Evolutionary conservation across 192 early-diverging fungal species (phyloP).

Genomic region (Piromyces sp.): DNA sequence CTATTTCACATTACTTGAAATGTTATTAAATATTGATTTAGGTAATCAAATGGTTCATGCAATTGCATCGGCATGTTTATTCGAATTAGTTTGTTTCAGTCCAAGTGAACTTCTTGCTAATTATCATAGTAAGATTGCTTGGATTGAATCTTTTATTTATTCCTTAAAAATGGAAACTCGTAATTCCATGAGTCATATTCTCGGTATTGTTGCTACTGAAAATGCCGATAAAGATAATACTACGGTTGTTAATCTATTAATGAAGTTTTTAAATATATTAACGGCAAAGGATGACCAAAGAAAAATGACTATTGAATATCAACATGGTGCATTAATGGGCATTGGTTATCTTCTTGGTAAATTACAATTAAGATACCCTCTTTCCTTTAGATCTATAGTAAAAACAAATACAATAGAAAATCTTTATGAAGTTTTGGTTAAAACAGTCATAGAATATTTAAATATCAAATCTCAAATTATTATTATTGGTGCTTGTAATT

Average conservation of each 20-base stretch:
- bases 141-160: constrained; percentile 27
- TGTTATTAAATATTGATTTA: constrained; percentile 18
- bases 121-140: constrained; percentile 17
- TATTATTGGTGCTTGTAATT: constrained; percentile 37
- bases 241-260: constrained; percentile 11
- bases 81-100: constrained; percentile 51
- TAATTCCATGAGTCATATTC: constrained; percentile 40
- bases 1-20: constrained; percentile 41
- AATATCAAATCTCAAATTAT: constrained; percentile 26
- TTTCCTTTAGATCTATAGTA: constrained; percentile 14
- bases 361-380: constrained; percentile 32
- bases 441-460: constrained; percentile 24
- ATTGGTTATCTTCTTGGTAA: constrained; percentile 54
- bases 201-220: constrained; percentile 54
- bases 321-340: constrained; percentile 47
- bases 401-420: constrained; percentile 1
- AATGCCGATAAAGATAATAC: constrained; percentile 14
- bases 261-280: constrained; percentile 19
- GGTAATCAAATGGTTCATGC: constrained; percentile 41
- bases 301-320: constrained; percentile 23
- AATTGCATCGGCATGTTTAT: constrained; percentile 39
- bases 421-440: constrained; percentile 3
- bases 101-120: constrained; percentile 32
- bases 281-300: constrained; percentile 12
- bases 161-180: constrained; percentile 47